Evolutionary conservation across 768 basidiomycete genomes (phyloP), one percentile per base, ranked within the genome.

Genomic region (Krasilnikovozyma curviuscula): DNA sequence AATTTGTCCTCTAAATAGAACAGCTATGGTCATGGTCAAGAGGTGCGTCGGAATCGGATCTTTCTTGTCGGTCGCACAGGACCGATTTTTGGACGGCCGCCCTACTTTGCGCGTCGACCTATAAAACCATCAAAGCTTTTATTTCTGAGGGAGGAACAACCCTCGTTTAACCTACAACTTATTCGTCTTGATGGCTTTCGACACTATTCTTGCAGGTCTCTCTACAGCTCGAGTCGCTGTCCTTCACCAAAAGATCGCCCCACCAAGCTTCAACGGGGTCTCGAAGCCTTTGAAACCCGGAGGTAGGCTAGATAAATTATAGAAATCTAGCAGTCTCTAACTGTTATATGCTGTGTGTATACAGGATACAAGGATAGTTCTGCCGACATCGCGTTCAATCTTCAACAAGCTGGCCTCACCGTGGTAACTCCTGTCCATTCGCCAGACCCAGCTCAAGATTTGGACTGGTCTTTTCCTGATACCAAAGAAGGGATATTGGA

Each of bases 211-310:
- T n/a, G n/a, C n/a, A n/a, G n/a, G n/a, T n/a, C n/a, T n/a, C n/a
- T n/a, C n/a, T n/a, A n/a, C n/a, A n/a, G n/a, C n/a, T 33, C 24
- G 33, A 5, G 29, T 48, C 24, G 52, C 52, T 18, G 46, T 53
- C 3, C 40, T 53, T 9, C 43, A 48, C 21, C 52, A 53, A 35
- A 43, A 32, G 4, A 47, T 25, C 1, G 37, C 33, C 0, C 29
- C 44, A 2, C 59, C 59, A 0, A 42, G 54, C 6, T 41, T 61
- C 13, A 53, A 53, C 32, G 61, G 61, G 14, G 54, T 61, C n/a
- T 32, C 45, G 40, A 63, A 63, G 53, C 58, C 61, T 23, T 42
- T 52, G 38, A 63, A 63, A 40, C 58, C 60, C 14, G 56, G 57
- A 35, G 60, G 60, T 54, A 38, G 45, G 54, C 34, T 7, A 12